Percentiles rank a stretch among this genome's conserved stretches.
These are phyloP conservation scores for Aspergillus quadrilineatus DNA, from an alignment of 2,329 filamentous ascomycete genomes.

Conservation along the genomic window DNA sequence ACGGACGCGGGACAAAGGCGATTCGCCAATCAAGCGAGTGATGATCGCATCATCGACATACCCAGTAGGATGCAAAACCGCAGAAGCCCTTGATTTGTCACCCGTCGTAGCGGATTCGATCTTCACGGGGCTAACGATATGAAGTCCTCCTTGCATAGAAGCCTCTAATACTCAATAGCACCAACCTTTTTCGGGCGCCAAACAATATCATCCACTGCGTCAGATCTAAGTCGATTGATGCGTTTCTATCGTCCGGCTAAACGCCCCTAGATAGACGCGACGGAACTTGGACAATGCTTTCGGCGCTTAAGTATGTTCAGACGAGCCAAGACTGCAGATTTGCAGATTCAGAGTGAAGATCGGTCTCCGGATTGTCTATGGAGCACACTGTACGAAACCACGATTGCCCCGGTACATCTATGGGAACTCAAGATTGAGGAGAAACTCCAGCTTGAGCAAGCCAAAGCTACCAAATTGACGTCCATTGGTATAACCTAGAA, in stretches of 20 bases:
- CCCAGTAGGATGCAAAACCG: slow-evolving; percentile 20
- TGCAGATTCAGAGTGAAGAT: slow-evolving; percentile 5
- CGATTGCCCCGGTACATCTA: not conserved
- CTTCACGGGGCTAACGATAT: slow-evolving; percentile 32
- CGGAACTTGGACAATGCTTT: slow-evolving; percentile 16
- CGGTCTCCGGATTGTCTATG: not conserved
- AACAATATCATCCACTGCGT: slow-evolving; percentile 4
- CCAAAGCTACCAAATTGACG: not conserved
- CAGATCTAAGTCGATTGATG: not conserved
- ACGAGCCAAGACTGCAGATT: slow-evolving; percentile 3
- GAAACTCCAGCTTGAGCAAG: slow-evolving; percentile 3
- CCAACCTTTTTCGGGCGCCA: slow-evolving; percentile 11
- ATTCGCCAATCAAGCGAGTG: slow-evolving; percentile 33
- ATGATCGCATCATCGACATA: slow-evolving; percentile 21
- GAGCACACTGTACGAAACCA: not conserved
- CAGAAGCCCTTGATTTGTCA: slow-evolving; percentile 37
- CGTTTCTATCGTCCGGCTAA: slow-evolving; percentile 20
- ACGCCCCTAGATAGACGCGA: slow-evolving; percentile 15
- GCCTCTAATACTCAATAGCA: slow-evolving; percentile 27
- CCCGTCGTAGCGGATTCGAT: slow-evolving; percentile 28
- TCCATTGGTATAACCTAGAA: slow-evolving; percentile 1
- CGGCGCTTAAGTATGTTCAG: slow-evolving; percentile 17
- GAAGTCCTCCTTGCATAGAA: slow-evolving; percentile 37
- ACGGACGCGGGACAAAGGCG: slow-evolving; percentile 25
- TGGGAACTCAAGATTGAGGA: not conserved